Conservation (phyloP, 495 filamentous ascomycete species). For the Aspergillus bertholletiae region DNA sequence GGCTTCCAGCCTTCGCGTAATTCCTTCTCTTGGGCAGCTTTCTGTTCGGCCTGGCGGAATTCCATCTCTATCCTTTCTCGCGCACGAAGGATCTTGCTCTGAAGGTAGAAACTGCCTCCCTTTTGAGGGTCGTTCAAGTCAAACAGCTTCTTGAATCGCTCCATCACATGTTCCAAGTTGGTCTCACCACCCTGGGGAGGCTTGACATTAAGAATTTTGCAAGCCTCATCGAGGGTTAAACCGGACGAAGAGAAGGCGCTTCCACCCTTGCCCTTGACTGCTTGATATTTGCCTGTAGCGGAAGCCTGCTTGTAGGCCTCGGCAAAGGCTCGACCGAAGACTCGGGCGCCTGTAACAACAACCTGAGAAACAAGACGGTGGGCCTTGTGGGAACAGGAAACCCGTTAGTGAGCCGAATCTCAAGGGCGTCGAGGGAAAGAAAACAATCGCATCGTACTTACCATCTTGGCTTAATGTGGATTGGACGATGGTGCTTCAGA, state of each 20-base stretch:
- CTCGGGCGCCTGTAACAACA: conserved; percentile 81
- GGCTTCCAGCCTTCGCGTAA: conserved; percentile 84
- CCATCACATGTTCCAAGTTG: conserved; percentile 71
- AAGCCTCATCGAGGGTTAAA: conserved; percentile 91
- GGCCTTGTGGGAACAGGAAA: conserved; percentile 53
- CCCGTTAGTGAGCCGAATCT: not conserved
- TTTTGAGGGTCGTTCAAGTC: conserved; percentile 91
- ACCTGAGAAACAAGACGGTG: conserved; percentile 94
- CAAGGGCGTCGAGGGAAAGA: not conserved
- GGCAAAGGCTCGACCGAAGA: conserved; percentile 87
- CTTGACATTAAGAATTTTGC: conserved; percentile 95
- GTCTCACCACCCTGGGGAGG: conserved; percentile 75
- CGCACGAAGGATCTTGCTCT: conserved; percentile 91
- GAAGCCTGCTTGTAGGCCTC: conserved; percentile 90
- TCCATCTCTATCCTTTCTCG: conserved; percentile 91
- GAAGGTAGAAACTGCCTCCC: conserved; percentile 95
- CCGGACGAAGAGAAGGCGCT: conserved; percentile 59
- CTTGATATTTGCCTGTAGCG: conserved; percentile 72
- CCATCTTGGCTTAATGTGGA: conserved; percentile 23
- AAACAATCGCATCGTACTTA: conserved; percentile 15
- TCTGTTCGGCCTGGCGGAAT: conserved; percentile 46
- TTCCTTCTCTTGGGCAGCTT: conserved; percentile 58
- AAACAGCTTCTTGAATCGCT: conserved; percentile 91
- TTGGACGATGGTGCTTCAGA: not conserved
- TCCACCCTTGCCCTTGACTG: conserved; percentile 34